A percentile compares a stretch with the other conserved stretches of the same genome.
Conservation (phyloP, 768 basidiomycete genomes). For the Boletus sp. region DNA sequence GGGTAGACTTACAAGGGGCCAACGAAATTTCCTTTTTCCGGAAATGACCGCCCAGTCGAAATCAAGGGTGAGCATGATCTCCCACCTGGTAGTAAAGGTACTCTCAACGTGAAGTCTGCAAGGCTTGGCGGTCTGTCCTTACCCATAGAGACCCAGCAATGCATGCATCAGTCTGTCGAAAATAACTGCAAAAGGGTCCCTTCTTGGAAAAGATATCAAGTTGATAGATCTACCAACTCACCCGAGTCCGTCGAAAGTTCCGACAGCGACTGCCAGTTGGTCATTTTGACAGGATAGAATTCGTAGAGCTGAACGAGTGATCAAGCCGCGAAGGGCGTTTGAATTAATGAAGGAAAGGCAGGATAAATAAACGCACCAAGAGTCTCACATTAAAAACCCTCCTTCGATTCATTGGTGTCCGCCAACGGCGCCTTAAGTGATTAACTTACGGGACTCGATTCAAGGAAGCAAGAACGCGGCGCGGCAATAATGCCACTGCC, state of each 20-base stretch:
- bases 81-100: constrained; percentile 36
- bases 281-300: constrained; percentile 30
- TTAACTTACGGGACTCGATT: constrained; percentile 2
- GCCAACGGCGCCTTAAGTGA: constrained; percentile 5
- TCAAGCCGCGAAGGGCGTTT: not conserved
- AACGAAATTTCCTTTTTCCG: constrained; percentile 43
- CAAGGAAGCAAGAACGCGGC: constrained; percentile 16
- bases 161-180: constrained; percentile 43
- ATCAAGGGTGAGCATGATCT: constrained; percentile 39
- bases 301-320: not conserved
- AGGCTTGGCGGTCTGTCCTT: constrained; percentile 12
- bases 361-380: not conserved
- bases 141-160: constrained; percentile 47
- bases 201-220: not conserved
- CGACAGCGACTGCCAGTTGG: constrained; percentile 39
- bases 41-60: constrained; percentile 44
- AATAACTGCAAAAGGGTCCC: constrained; percentile 26
- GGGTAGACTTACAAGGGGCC: constrained; percentile 43
- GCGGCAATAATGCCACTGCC: constrained; percentile 8
- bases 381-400: constrained; percentile 11
- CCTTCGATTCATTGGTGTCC: constrained; percentile 12
- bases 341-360: not conserved
- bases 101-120: not conserved
- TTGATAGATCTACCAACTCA: constrained; percentile 20
- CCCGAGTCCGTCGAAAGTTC: constrained; percentile 38